A percentile compares a stretch with the other conserved stretches of the same genome.
phyloP scores from a whole-genome alignment of 306 rosid species.

The Trifolium fragiferum region DNA sequence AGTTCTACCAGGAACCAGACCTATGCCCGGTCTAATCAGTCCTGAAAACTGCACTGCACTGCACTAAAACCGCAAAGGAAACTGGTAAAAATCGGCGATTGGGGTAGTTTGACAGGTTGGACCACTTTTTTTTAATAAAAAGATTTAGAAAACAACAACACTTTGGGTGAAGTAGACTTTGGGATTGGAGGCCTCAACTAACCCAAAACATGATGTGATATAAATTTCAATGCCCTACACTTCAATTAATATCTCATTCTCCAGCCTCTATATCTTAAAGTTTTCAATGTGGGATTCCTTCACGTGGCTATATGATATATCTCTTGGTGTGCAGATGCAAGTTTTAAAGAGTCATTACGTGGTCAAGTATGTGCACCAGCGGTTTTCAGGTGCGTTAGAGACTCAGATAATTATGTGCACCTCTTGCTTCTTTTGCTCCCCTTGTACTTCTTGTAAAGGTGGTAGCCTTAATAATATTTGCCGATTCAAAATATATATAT shows the following conservation, averaged over 20 bases:
- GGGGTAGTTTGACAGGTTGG: background rate
- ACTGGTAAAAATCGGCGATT: background rate
- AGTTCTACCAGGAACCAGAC: background rate
- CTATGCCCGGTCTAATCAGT: background rate
- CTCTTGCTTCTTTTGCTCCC: too few species aligned
- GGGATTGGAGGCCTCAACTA: background rate
- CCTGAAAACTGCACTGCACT: background rate
- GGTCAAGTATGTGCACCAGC: constrained; percentile 81
- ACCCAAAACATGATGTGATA: background rate
- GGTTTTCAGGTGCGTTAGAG: constrained; percentile 80
- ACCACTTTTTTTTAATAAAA: background rate
- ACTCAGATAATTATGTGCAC: too few species aligned
- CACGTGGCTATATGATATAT: background rate
- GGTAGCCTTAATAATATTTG: too few species aligned
- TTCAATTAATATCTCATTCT: background rate
- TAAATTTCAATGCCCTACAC: background rate
- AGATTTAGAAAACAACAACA: too few species aligned
- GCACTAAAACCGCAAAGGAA: background rate
- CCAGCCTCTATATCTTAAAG: background rate
- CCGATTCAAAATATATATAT: too few species aligned
- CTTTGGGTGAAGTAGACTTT: too few species aligned
- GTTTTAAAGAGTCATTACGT: constrained; percentile 63
- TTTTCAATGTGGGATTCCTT: background rate
- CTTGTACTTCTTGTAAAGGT: too few species aligned
- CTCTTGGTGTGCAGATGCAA: constrained; percentile 54